Base-by-base conservation (phyloP, 306 rosid genomes). In the Senna siamea region DNA sequence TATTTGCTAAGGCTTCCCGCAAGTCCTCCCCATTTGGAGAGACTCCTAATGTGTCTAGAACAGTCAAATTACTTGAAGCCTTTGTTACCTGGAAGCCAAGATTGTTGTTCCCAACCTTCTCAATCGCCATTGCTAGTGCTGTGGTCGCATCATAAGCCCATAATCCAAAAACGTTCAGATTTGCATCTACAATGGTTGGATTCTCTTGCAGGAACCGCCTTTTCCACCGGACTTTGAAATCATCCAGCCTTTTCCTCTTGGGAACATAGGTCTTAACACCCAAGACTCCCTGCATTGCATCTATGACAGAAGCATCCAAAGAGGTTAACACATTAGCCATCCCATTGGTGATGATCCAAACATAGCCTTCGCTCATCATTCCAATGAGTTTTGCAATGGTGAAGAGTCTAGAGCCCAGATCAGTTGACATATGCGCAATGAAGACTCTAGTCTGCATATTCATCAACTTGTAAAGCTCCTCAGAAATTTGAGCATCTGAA, bases 71-170 rank as follows among this genome's bases (percentile, higher is more conserved):
- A 9, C 57, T 19, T 2, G 78, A 75, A 30, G 55, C 41, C 5
- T 47, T 56, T 43, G 7, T 32, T 4, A 61, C 57, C 8, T 43
- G 4, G 63, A 44, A 57, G 17, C 40, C 22, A 11, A 69, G 12
- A 47, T 63, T 37, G 14, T n/a, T 34, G 14, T 5, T 15, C 56
- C 38, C 72, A 40, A 32, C 78, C 23, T 72, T 66, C 65, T 87
- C 86, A 2, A 76, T 69, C 0, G 89, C 81, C 75, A 34, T 69
- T 0, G 92, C 85, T 8, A 87, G 26, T 23, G 92, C 89, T 46
- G 60, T 73, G 12, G 74, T 73, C 2, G 89, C 64, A 55, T 87
- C 87, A 22, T 85, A 43, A 2, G 89, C 92, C 89, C 86, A 85
- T 0, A 78, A 4, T 11, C 87, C 83, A 3, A 67, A 59, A 9